phyloP scores from a whole-genome alignment of 1,139 yeast species.

The Candida gigantensis region DNA sequence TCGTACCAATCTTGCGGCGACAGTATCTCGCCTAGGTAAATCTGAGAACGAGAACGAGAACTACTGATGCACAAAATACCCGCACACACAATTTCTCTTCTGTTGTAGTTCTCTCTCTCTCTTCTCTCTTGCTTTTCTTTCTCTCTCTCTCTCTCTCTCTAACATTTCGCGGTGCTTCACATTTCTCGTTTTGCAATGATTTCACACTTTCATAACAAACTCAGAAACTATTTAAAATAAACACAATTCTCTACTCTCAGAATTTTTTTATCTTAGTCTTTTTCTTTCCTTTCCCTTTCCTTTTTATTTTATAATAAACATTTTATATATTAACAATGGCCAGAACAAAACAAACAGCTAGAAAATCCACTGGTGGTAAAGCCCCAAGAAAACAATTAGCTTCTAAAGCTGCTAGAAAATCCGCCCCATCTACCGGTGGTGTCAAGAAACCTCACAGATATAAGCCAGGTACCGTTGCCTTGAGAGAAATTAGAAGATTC shows the following conservation, averaged over 20 bases:
- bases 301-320: neutral
- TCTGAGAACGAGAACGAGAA: conserved; percentile 1
- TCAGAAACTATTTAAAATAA: neutral
- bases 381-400: conserved; percentile 99
- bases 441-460: conserved; percentile 99
- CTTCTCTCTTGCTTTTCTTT: neutral
- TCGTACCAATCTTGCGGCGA: too few relatives aligned
- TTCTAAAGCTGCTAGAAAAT: conserved; percentile 98
- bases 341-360: conserved; percentile 98
- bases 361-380: conserved; percentile 99
- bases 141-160: neutral
- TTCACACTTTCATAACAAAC: too few relatives aligned
- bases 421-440: conserved; percentile 98
- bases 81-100: neutral
- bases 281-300: neutral
- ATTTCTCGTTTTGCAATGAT: too few relatives aligned
- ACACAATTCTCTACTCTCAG: too few relatives aligned
- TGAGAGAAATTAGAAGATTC: conserved; percentile 99
- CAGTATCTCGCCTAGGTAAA: too few relatives aligned
- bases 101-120: neutral
- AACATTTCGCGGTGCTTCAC: too few relatives aligned
- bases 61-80: neutral
- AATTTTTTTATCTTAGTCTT: neutral
- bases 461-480: conserved; percentile 99
- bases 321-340: conserved; percentile 59